Conservation (phyloP, 192 early-diverging fungal genomes). For the Rhizophagus prolifer region DNA sequence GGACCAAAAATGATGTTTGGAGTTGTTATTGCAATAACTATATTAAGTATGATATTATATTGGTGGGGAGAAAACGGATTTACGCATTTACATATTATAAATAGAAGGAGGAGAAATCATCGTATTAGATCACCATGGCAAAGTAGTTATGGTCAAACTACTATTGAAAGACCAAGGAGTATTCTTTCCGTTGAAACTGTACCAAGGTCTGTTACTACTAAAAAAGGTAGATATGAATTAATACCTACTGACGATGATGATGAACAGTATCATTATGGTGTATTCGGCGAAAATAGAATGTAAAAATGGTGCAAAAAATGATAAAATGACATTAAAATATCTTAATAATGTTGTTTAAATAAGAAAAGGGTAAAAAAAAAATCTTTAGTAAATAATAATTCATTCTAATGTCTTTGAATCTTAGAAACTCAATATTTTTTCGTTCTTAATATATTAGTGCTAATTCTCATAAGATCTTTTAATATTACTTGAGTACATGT, state of each 20-base stretch:
- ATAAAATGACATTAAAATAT: neutral
- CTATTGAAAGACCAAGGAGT: neutral
- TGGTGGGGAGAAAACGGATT: conserved; percentile 13
- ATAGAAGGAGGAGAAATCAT: neutral
- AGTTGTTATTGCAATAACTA: conserved; percentile 33
- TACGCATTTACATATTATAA: neutral
- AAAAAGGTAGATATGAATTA: conserved; percentile 16
- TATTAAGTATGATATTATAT: conserved; percentile 37
- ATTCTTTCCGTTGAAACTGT: conserved; percentile 2
- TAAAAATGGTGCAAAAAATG: neutral
- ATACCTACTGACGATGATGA: conserved; percentile 6
- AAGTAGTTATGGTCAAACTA: neutral
- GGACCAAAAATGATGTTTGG: conserved; percentile 41
- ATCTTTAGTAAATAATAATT: too few species aligned
- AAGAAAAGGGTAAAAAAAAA: neutral
- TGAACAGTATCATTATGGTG: conserved; percentile 20
- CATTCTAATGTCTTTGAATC: too few species aligned
- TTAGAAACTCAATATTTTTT: too few species aligned
- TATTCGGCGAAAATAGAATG: neutral
- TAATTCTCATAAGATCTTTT: too few species aligned
- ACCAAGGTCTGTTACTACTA: neutral
- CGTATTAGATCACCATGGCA: conserved; percentile 5
- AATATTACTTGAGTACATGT: too few species aligned
- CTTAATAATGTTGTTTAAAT: neutral
- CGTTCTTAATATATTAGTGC: too few species aligned